A percentile compares a stretch with the other conserved stretches of the same genome.
Conservation (phyloP, 306 rosid genomes). For the Cicer pinnatifidum region DNA sequence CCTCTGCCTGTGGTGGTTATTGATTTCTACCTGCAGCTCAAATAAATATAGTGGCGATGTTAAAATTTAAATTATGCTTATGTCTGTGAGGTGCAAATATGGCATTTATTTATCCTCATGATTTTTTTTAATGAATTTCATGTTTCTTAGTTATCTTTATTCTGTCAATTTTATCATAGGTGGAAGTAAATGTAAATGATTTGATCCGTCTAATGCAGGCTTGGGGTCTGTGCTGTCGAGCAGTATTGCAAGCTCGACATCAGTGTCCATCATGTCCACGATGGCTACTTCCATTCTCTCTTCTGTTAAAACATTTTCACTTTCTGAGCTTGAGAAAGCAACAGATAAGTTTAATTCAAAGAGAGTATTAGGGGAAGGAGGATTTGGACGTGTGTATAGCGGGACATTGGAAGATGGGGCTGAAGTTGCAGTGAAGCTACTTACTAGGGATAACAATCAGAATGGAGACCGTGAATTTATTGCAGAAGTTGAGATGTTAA, state of each 20-base stretch:
- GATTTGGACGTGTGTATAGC: slow-evolving; percentile 88
- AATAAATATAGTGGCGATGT: slow-evolving; percentile 7
- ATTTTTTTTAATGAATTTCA: slow-evolving; percentile 11
- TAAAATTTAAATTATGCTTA: slow-evolving; percentile 5
- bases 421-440: slow-evolving; percentile 91
- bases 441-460: slow-evolving; percentile 74
- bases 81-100: slow-evolving; percentile 28
- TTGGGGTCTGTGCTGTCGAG: slow-evolving; percentile 78
- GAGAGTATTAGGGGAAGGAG: slow-evolving; percentile 92
- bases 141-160: slow-evolving; percentile 23
- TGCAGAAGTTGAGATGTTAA: slow-evolving; percentile 95
- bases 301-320: slow-evolving; percentile 79
- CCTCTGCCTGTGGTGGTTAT: slow-evolving; percentile 28
- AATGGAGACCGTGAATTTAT: slow-evolving; percentile 96
- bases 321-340: slow-evolving; percentile 84
- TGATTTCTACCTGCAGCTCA: slow-evolving; percentile 31
- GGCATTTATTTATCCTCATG: slow-evolving; percentile 13
- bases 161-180: slow-evolving; percentile 9
- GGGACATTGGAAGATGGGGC: slow-evolving; percentile 83
- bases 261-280: slow-evolving; percentile 79
- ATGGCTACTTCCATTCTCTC: slow-evolving; percentile 85
- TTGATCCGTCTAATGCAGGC: slow-evolving; percentile 58
- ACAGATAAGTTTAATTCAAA: slow-evolving; percentile 79
- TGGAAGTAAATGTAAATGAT: slow-evolving; percentile 37
- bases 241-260: slow-evolving; percentile 81